Evolutionary conservation across 2,329 filamentous ascomycete species (phyloP).

Genomic region (Phialophora expanda): DNA sequence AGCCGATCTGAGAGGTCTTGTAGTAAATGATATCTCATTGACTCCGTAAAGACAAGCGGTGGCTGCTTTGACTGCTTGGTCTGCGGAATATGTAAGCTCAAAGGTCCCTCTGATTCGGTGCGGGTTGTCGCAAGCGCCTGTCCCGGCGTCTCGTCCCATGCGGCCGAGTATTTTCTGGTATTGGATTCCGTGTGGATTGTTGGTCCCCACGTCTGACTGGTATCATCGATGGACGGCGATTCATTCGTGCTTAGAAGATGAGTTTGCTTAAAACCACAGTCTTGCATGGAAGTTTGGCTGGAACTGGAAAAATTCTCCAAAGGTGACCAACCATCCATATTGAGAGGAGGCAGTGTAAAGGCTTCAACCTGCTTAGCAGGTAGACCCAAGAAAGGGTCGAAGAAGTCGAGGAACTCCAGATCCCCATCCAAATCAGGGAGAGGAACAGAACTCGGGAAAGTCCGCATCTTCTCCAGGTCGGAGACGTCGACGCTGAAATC

Average conservation of each 20-base stretch:
- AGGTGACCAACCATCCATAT: slow-evolving; percentile 30
- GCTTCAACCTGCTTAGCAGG: slow-evolving; percentile 30
- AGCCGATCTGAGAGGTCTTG: slow-evolving; percentile 29
- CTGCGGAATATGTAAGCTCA: slow-evolving; percentile 11
- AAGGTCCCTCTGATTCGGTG: slow-evolving; percentile 4
- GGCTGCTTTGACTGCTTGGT: slow-evolving; percentile 15
- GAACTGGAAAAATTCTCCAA: slow-evolving; percentile 32
- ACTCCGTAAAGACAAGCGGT: slow-evolving; percentile 30
- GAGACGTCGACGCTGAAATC: slow-evolving; percentile 25
- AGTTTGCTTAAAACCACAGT: slow-evolving; percentile 29
- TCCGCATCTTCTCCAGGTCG: slow-evolving; percentile 32
- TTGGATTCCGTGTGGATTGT: not conserved
- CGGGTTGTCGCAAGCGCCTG: slow-evolving; percentile 1
- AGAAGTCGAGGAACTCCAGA: slow-evolving; percentile 34
- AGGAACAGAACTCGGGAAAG: slow-evolving; percentile 30
- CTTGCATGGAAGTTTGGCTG: slow-evolving; percentile 30
- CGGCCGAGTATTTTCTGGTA: not conserved
- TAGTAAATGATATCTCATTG: slow-evolving; percentile 29
- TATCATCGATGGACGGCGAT: slow-evolving; percentile 10
- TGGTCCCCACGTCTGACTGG: slow-evolving; percentile 8
- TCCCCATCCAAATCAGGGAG: slow-evolving; percentile 32
- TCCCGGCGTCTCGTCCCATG: slow-evolving; percentile 5
- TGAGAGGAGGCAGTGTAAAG: slow-evolving; percentile 24
- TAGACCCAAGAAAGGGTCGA: slow-evolving; percentile 32
- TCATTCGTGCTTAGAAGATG: slow-evolving; percentile 6